Evolutionary conservation across 2,329 filamentous ascomycete species (phyloP), one percentile per base, ranked within the genome.

Genomic region (Ophiostoma sp.): DNA sequence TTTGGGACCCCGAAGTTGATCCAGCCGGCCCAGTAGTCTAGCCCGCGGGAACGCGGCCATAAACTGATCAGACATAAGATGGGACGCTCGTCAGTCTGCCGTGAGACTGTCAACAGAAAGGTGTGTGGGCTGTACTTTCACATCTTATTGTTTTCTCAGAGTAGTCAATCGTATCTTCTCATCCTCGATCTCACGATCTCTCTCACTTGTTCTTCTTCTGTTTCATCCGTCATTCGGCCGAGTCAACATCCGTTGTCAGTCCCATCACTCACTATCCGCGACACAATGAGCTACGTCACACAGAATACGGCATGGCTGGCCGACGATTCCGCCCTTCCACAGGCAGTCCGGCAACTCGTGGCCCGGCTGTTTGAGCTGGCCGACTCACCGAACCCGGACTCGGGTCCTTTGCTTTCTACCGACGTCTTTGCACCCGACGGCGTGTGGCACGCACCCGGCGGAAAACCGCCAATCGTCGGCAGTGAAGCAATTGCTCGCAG

Each of bases 261-360:
- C n/a, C 15, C 25, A 12, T 5, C 66, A 36, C 8, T 4, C 66
- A n/a, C 42, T 15, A 4, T 36, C 33, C 8, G 33, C 33, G 33
- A n/a, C n/a, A n/a, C n/a, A 36, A 45, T 55, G 66, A 52, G 45
- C 66, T 45, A 64, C 22, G 61, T 45, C 36, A 64, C 61, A 28
- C 33, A 64, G 28, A 25, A 64, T 11, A 64, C 61, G 36, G 61
- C n/a, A 4, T 64, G 61, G 36, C n/a, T 64, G 36, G 33, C 36
- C 61, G 61, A 64, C 61, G 31, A 19, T 19, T 7, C 15, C 28
- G 31, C 22, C 39, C n/a, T 64, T 39, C 36, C 59, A 9, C 59
- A 33, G 19, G 9, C 59, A 0, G 12, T 64, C 36, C 36, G 36
- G 1, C 19, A 42, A n/a, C 61, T 64, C 9, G 36, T 64, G 3